A percentile compares a stretch with the other conserved stretches of the same genome.
phyloP scores from a whole-genome alignment of 2,329 filamentous ascomycete species.

The Phialocephala subalpina region DNA sequence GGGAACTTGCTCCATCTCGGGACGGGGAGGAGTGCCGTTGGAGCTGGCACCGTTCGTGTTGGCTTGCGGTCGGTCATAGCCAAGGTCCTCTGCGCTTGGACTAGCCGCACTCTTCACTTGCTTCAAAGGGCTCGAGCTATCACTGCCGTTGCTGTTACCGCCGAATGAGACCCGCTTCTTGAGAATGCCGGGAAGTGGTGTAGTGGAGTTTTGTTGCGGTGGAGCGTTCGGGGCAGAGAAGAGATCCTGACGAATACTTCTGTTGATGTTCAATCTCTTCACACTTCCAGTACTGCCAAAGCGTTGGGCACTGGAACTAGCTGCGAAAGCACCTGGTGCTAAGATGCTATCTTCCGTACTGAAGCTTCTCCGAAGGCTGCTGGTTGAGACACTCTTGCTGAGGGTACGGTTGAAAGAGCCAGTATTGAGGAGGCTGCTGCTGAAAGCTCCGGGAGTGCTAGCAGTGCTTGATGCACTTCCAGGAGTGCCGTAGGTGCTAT shows the following conservation, averaged over 20 bases:
- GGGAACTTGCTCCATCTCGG: constrained; percentile 73
- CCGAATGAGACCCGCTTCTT: constrained; percentile 96
- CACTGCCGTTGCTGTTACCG: constrained; percentile 54
- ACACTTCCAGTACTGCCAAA: constrained; percentile 75
- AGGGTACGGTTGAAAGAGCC: constrained; percentile 68
- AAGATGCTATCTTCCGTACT: constrained; percentile 87
- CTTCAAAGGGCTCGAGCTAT: constrained; percentile 44
- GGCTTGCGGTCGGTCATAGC: constrained; percentile 61
- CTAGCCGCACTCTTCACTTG: constrained; percentile 50
- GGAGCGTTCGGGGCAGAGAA: constrained; percentile 63
- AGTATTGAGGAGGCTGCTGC: constrained; percentile 71
- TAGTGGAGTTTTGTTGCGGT: constrained; percentile 43
- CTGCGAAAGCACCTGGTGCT: constrained; percentile 83
- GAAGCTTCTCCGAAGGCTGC: constrained; percentile 83
- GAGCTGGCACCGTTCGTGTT: constrained; percentile 52
- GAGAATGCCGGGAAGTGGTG: constrained; percentile 55
- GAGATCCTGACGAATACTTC: constrained; percentile 78
- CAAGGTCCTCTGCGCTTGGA: constrained; percentile 65
- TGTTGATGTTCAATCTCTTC: constrained; percentile 93
- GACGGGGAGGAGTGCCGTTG: constrained; percentile 55
- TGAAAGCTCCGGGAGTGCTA: constrained; percentile 71
- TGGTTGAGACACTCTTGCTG: constrained; percentile 88
- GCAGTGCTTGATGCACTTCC: constrained; percentile 72
- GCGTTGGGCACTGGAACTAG: constrained; percentile 68
- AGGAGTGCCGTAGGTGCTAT: constrained; percentile 89